Percentiles rank a stretch among this genome's conserved stretches.
phyloP scores from a whole-genome alignment of 805 yeast genomes.

The Ogataea henricii region DNA sequence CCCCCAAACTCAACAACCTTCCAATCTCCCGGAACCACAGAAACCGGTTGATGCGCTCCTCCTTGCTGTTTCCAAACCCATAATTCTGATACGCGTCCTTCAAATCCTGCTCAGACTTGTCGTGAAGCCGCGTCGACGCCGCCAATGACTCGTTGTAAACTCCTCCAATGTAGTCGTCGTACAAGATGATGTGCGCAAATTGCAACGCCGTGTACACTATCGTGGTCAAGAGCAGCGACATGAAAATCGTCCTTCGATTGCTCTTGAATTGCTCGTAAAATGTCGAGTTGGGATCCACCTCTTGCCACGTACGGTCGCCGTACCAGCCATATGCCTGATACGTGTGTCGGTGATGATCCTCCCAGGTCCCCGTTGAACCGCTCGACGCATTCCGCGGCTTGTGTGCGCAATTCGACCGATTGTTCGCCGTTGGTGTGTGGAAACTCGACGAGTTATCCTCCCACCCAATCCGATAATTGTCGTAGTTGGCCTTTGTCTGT shows the following conservation, averaged over 20 bases:
- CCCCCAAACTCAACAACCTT: constrained; percentile 29
- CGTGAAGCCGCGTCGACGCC: constrained; percentile 35
- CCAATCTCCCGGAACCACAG: constrained; percentile 50
- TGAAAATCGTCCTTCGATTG: constrained; percentile 32
- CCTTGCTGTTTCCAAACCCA: constrained; percentile 51
- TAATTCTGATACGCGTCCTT: constrained; percentile 48
- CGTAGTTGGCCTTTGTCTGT: constrained; percentile 45
- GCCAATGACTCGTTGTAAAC: constrained; percentile 24
- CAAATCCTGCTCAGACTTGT: constrained; percentile 43
- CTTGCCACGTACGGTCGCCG: constrained; percentile 31
- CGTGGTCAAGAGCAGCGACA: constrained; percentile 29
- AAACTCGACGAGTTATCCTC: constrained; percentile 28
- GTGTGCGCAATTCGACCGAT: neutral
- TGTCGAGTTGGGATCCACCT: constrained; percentile 26
- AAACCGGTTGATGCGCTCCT: constrained; percentile 57
- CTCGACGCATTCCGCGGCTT: neutral
- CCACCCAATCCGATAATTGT: constrained; percentile 51
- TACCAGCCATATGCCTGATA: constrained; percentile 30
- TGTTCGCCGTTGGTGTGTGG: constrained; percentile 27
- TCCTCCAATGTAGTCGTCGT: constrained; percentile 36
- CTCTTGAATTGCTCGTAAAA: constrained; percentile 30
- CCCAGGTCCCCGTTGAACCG: constrained; percentile 33
- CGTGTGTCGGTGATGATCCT: constrained; percentile 27
- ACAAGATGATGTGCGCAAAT: constrained; percentile 30
- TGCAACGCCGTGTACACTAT: constrained; percentile 34